Percentiles rank a stretch among this genome's conserved stretches.
These are phyloP conservation scores for Erysimum pusillum DNA, from an alignment of 441 rosid genomes.

Conservation along the genomic window DNA sequence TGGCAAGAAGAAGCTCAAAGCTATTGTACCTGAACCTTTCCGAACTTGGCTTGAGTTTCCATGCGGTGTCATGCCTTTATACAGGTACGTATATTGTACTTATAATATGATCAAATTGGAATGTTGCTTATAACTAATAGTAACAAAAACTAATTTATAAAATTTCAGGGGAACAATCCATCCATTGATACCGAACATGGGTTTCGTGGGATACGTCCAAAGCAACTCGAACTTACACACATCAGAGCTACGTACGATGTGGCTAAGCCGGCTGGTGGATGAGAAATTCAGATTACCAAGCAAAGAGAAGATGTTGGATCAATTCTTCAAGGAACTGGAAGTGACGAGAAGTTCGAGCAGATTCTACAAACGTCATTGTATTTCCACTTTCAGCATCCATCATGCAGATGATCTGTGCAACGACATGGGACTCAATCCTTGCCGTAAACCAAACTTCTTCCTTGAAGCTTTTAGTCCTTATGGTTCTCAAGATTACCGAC, in stretches of 20 bases:
- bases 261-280: conserved; percentile 71
- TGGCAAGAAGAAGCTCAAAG: conserved; percentile 78
- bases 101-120: background rate
- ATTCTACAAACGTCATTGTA: conserved; percentile 84
- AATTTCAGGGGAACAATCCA: conserved; percentile 81
- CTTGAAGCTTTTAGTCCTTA: conserved; percentile 84
- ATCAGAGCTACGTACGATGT: conserved; percentile 77
- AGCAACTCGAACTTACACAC: conserved; percentile 81
- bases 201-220: conserved; percentile 83
- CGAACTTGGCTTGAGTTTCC: conserved; percentile 67
- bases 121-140: background rate
- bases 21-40: conserved; percentile 80
- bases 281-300: conserved; percentile 72
- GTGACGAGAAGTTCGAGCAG: conserved; percentile 68
- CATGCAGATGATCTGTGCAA: conserved; percentile 82
- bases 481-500: conserved; percentile 66
- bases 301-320: conserved; percentile 67
- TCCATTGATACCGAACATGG: conserved; percentile 91
- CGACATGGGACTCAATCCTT: conserved; percentile 82
- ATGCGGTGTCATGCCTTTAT: conserved; percentile 72
- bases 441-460: conserved; percentile 72
- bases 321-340: conserved; percentile 61
- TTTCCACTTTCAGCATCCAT: conserved; percentile 87
- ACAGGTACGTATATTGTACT: conserved; percentile 57
- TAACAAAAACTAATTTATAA: background rate